A percentile compares a stretch with the other conserved stretches of the same genome.
These are phyloP conservation scores for Fusarium ambrosium DNA, from an alignment of 2,329 filamentous ascomycete species.

Conservation along the genomic window DNA sequence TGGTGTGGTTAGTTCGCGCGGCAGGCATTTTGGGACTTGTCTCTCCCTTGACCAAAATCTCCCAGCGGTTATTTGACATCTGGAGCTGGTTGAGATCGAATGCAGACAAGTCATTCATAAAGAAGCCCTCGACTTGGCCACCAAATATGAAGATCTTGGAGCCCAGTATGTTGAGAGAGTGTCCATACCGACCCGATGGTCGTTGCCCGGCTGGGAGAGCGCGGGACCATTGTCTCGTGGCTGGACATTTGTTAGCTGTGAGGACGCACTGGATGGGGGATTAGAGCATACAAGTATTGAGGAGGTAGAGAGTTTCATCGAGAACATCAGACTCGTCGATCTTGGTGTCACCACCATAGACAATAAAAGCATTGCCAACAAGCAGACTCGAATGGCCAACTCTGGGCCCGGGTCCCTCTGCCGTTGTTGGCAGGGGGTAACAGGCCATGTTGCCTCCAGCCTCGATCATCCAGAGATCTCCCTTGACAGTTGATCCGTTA, in stretches of 20 bases:
- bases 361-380: constrained; percentile 98
- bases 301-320: constrained; percentile 94
- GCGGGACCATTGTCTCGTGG: constrained; percentile 97
- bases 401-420: constrained; percentile 93
- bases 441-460: constrained; percentile 89
- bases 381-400: constrained; percentile 95
- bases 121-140: constrained; percentile 95
- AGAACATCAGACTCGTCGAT: constrained; percentile 91
- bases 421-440: constrained; percentile 90
- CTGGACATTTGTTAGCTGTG: constrained; percentile 61
- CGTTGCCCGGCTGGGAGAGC: constrained; percentile 88
- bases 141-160: constrained; percentile 99
- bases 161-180: constrained; percentile 94
- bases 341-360: constrained; percentile 98
- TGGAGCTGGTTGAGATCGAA: constrained; percentile 97
- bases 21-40: constrained; percentile 76
- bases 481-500: constrained; percentile 94
- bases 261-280: not conserved
- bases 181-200: constrained; percentile 92
- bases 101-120: constrained; percentile 96
- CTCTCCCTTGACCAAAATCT: constrained; percentile 81
- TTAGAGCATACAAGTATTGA: constrained; percentile 89
- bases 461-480: constrained; percentile 98
- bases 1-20: constrained; percentile 92
- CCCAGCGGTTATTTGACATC: constrained; percentile 92